phyloP scores from a whole-genome alignment of 208 protist species.

The Phytomonas serpens region DNA sequence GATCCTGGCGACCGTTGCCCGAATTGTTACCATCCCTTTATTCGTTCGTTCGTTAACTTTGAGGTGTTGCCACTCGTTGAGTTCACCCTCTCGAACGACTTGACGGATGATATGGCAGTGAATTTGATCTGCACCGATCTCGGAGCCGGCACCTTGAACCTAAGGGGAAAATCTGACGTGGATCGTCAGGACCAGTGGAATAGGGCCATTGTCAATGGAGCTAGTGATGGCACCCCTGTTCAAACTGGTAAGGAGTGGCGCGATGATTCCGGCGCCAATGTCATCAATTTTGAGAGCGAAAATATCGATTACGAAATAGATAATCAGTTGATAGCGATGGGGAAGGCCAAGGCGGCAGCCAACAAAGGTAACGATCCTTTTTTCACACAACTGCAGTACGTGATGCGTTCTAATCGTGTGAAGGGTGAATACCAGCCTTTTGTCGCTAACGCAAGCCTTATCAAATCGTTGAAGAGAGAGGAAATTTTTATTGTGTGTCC shows the following conservation, averaged over 20 bases:
- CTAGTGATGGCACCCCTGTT: slow-evolving; percentile 8
- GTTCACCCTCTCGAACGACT: slow-evolving; percentile 81
- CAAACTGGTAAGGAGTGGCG: slow-evolving; percentile 34
- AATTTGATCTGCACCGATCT: slow-evolving; percentile 63
- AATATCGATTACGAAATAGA: slow-evolving; percentile 86
- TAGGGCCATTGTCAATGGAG: slow-evolving; percentile 8
- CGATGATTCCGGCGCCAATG: slow-evolving; percentile 53
- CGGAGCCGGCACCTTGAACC: slow-evolving; percentile 23
- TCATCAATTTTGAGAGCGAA: slow-evolving; percentile 84
- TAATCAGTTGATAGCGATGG: slow-evolving; percentile 73
- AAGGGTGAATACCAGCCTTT: slow-evolving; percentile 80
- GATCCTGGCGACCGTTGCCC: slow-evolving; percentile 78
- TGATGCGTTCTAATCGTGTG: slow-evolving; percentile 52
- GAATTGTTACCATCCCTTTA: slow-evolving; percentile 90
- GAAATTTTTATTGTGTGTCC: slow-evolving; percentile 85
- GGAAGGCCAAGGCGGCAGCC: slow-evolving; percentile 42
- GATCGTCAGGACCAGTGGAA: background rate
- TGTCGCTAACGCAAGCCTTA: slow-evolving; percentile 64
- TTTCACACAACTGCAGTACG: slow-evolving; percentile 79
- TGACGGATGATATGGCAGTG: slow-evolving; percentile 85
- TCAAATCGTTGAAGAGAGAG: slow-evolving; percentile 75
- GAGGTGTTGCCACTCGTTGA: slow-evolving; percentile 92
- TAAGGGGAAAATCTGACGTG: background rate
- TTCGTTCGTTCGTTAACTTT: slow-evolving; percentile 89
- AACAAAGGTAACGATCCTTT: slow-evolving; percentile 82